Evolutionary conservation across 768 basidiomycete genomes (phyloP).

Genomic region (Kwoniella dejecticola): DNA sequence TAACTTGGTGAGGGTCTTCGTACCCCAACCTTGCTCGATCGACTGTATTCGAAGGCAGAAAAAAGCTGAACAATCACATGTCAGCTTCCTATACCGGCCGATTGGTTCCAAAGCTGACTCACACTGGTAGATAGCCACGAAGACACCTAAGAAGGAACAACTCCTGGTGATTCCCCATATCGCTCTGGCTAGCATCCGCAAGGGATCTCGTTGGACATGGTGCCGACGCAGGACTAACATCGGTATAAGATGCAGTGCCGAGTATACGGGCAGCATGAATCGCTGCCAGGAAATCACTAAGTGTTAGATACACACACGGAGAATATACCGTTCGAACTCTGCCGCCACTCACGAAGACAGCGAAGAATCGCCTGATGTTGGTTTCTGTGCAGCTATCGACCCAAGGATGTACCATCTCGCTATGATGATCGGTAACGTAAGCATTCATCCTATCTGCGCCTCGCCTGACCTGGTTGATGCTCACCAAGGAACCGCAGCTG

Average conservation of each 20-base stretch:
- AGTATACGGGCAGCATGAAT: constrained; percentile 64
- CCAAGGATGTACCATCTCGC: constrained; percentile 78
- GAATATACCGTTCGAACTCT: too few species aligned
- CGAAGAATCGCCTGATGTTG: constrained; percentile 70
- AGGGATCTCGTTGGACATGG: constrained; percentile 67
- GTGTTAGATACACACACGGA: too few species aligned
- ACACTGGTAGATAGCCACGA: constrained; percentile 82
- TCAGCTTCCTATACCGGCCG: background rate
- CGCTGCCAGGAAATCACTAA: constrained; percentile 30
- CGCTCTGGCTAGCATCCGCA: constrained; percentile 67
- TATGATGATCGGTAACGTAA: constrained; percentile 20
- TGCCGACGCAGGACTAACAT: constrained; percentile 77
- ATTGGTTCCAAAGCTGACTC: constrained; percentile 32
- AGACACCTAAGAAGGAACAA: constrained; percentile 80
- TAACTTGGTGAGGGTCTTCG: constrained; percentile 60
- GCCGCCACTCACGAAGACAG: constrained; percentile 73
- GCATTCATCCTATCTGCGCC: too few species aligned
- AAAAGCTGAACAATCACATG: constrained; percentile 24
- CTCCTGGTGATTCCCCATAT: constrained; percentile 75
- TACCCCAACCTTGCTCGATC: constrained; percentile 21
- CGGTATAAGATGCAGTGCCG: constrained; percentile 86
- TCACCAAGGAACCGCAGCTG: constrained; percentile 54
- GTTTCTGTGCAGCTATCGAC: constrained; percentile 65
- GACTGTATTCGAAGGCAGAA: constrained; percentile 39
- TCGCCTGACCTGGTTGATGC: constrained; percentile 1